A percentile compares a stretch with the other conserved stretches of the same genome.
These are phyloP conservation scores for Gymnopilus dilepis DNA, from an alignment of 768 basidiomycete species.

Conservation along the genomic window DNA sequence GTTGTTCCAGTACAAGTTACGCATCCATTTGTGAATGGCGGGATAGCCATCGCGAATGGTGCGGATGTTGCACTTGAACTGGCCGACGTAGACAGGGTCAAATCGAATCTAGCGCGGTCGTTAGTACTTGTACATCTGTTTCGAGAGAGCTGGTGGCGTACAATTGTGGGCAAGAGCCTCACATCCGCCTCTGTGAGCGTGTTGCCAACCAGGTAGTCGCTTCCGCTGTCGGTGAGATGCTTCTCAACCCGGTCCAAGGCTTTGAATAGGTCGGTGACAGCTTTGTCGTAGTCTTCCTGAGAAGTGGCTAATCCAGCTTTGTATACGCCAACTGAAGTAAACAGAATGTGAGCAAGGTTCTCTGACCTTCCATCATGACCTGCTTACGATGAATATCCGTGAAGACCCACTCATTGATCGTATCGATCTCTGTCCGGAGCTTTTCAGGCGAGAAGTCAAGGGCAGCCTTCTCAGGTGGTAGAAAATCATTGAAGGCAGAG, in stretches of 20 bases:
- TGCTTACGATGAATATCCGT: constrained; percentile 76
- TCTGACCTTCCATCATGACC: not conserved
- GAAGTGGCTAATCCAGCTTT: constrained; percentile 85
- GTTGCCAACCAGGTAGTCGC: constrained; percentile 83
- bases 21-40: constrained; percentile 78
- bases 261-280: constrained; percentile 75
- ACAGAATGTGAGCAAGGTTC: not conserved
- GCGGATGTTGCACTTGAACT: constrained; percentile 93
- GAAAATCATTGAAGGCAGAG: constrained; percentile 74
- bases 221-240: constrained; percentile 72
- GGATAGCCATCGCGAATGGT: constrained; percentile 89
- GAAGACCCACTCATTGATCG: constrained; percentile 86
- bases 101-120: constrained; percentile 68
- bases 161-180: constrained; percentile 90
- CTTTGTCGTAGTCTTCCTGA: constrained; percentile 80
- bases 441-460: constrained; percentile 81
- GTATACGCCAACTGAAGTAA: constrained; percentile 79
- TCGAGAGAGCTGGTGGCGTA: constrained; percentile 40
- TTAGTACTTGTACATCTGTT: not conserved
- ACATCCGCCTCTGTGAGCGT: constrained; percentile 83
- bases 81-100: constrained; percentile 87
- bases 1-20: constrained; percentile 90
- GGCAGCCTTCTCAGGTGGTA: constrained; percentile 68
- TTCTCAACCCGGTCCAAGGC: constrained; percentile 84
- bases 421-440: constrained; percentile 79